Evolutionary conservation across 1,284 basidiomycete genomes (phyloP).

Genomic region (Microbotryomycetes sp.): DNA sequence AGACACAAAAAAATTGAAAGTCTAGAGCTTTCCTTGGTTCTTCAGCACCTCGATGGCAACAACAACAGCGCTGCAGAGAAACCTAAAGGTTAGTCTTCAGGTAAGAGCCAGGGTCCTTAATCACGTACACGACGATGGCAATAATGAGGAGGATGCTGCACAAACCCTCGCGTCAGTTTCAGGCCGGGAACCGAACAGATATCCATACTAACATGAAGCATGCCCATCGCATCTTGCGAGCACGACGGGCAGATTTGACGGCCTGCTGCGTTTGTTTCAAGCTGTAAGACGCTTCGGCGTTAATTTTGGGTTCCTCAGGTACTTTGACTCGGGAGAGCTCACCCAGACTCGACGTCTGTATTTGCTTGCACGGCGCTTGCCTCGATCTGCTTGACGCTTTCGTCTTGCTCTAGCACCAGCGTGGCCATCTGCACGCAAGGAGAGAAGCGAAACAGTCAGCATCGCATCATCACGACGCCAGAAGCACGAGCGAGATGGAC

Average conservation of each 20-base stretch:
- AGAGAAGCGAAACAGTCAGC: slow-evolving; percentile 46
- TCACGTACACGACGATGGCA: slow-evolving; percentile 5
- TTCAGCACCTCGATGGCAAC: neutral
- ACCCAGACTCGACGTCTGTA: slow-evolving; percentile 63
- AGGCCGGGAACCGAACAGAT: slow-evolving; percentile 36
- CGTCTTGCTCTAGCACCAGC: slow-evolving; percentile 70
- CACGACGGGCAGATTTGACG: slow-evolving; percentile 63
- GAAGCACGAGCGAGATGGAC: neutral
- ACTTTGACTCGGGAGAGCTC: slow-evolving; percentile 33
- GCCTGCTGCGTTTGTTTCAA: slow-evolving; percentile 62
- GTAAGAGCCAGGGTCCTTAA: too few relatives aligned
- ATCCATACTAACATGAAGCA: slow-evolving; percentile 23
- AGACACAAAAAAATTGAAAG: too few relatives aligned
- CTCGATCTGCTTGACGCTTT: slow-evolving; percentile 60
- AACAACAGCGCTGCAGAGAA: neutral
- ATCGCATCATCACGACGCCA: neutral
- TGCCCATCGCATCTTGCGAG: slow-evolving; percentile 56
- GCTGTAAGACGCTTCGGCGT: slow-evolving; percentile 47
- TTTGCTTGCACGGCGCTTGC: slow-evolving; percentile 56
- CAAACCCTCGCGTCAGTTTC: slow-evolving; percentile 23
- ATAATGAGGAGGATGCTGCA: slow-evolving; percentile 8
- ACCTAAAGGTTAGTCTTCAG: too few relatives aligned
- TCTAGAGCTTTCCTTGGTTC: neutral
- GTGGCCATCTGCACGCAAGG: slow-evolving; percentile 56
- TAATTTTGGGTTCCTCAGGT: slow-evolving; percentile 4